Percentiles rank a stretch among this genome's conserved stretches.
These are phyloP conservation scores for Ophiocordyceps robertsii DNA, from an alignment of 2,329 filamentous ascomycete species.

Conservation along the genomic window DNA sequence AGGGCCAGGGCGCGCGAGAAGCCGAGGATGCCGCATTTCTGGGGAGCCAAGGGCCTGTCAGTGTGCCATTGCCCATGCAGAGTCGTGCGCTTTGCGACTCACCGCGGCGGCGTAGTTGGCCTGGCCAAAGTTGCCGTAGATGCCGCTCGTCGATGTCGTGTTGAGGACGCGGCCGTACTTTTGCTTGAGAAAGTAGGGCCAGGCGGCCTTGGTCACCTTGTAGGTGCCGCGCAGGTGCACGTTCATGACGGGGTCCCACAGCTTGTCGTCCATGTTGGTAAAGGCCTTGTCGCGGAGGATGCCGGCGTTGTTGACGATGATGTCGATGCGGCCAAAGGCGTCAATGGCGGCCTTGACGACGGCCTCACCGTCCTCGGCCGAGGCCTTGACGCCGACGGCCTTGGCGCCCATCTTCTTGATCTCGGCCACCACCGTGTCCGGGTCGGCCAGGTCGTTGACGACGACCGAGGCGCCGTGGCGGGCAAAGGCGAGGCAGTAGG, in stretches of 20 bases:
- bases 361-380: conserved; percentile 79
- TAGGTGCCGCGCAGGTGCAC: conserved; percentile 92
- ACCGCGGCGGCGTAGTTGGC: conserved; percentile 90
- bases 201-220: conserved; percentile 93
- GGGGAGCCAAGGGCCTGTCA: background rate
- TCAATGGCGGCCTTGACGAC: conserved; percentile 92
- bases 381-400: conserved; percentile 85
- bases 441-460: conserved; percentile 91
- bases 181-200: conserved; percentile 95
- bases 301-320: conserved; percentile 94
- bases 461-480: conserved; percentile 76
- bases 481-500: conserved; percentile 78
- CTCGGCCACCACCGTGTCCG: conserved; percentile 80
- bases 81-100: conserved; percentile 22
- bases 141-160: conserved; percentile 91
- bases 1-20: conserved; percentile 87
- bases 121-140: conserved; percentile 98
- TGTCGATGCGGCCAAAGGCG: conserved; percentile 83
- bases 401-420: conserved; percentile 83
- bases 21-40: conserved; percentile 87
- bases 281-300: conserved; percentile 98
- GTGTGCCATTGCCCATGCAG: no score
- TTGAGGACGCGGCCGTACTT: conserved; percentile 97
- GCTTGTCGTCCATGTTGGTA: conserved; percentile 87
- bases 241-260: conserved; percentile 85